Evolutionary conservation across 2,329 filamentous ascomycete species (phyloP), one percentile per base, ranked within the genome.

Genomic region (Fusarium sp.): DNA sequence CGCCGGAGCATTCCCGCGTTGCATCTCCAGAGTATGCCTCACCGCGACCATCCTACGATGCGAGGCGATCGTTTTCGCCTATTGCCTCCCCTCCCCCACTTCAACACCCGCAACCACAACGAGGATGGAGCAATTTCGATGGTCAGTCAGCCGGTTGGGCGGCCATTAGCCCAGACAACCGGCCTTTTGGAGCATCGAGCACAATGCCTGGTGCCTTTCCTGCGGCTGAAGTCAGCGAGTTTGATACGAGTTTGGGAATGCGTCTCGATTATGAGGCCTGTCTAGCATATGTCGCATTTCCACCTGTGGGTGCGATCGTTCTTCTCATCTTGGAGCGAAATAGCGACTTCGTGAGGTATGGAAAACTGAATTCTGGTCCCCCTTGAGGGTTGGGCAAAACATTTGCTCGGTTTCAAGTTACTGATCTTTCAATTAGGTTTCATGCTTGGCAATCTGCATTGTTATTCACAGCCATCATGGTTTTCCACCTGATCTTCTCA

Each of bases 361-460:
- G 51, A 36, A n/a, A 36, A 8, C n/a, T 48, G 11, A 15, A 15
- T 19, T 30, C 15, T n/a, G 20, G 7, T 23, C 11, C 14, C 11
- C 17, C 39, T 14, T 54, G 17, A 19, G 38, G 17, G 10, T 23
- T 17, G 42, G 9, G 19, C 7, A 9, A 9, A 17, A 28, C 43
- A n/a, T 32, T 34, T 32, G 3, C 10, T n/a, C 11, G 11, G 40
- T 19, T 45, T 17, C 34, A 17, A 43, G 9, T 32, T 58, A 12
- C 60, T 71, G 56, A 73, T 34, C 15, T 12, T 26, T 38, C 19
- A 15, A 19, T n/a, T 70, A 95, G 92, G 67, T 98, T 98, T 72
- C 96, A 99, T 78, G 96, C 96, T 9, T 99, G 96, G 95, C 96
- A 99, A 80, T 92, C 91, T 8, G 90, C 91, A 67, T 83, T 97